Evolutionary conservation across 2,329 filamentous ascomycete genomes (phyloP), one percentile per base, ranked within the genome.

Genomic region (Diaporthe ilicicola): DNA sequence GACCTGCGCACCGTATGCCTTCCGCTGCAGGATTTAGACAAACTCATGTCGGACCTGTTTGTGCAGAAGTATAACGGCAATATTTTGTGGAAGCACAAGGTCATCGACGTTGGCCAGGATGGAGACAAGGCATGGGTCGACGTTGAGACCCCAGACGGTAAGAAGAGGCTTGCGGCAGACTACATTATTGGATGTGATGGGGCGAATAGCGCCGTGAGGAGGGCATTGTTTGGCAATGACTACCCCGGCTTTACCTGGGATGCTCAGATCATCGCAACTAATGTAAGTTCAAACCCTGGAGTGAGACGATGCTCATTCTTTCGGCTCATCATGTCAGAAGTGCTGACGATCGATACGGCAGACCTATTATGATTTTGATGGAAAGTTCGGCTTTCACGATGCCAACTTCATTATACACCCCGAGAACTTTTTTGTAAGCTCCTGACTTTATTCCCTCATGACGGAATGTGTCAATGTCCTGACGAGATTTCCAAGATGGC

Each of bases 351-450:
- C 22, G 70, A 10, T 22, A 8, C 10, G 5, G 1, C 61, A 91
- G 88, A 87, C 88, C 13, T 90, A 90, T 76, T 90, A 91, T 72
- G 87, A 89, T 74, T 89, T 91, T 70, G 80, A 83, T 17, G 78
- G 76, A 8, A 86, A 86, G 72, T 88, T 84, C 73, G 85, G 83
- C 32, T 90, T 83, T 74, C 79, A 83, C 68, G 87, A 90, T 73
- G 84, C 85, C 15, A 90, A 90, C 76, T 91, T 91, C 77, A 87
- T 90, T 73, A 83, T 91, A 39, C 84, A 92, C 73, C 89, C 89
- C 0, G 85, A 88, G 27, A 83, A 92, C 75, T 91, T 88, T 78
- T 84, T 79, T 66, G 82, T 83, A 72, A 75, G 80, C 74, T 27
- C 10, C 19, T 19, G 7, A 34, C 2, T 2, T 32, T 32, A 9